Evolutionary conservation across 352 stramenopile genomes (phyloP), one percentile per base, ranked within the genome.

Genomic region (Blastocystis sp.): DNA sequence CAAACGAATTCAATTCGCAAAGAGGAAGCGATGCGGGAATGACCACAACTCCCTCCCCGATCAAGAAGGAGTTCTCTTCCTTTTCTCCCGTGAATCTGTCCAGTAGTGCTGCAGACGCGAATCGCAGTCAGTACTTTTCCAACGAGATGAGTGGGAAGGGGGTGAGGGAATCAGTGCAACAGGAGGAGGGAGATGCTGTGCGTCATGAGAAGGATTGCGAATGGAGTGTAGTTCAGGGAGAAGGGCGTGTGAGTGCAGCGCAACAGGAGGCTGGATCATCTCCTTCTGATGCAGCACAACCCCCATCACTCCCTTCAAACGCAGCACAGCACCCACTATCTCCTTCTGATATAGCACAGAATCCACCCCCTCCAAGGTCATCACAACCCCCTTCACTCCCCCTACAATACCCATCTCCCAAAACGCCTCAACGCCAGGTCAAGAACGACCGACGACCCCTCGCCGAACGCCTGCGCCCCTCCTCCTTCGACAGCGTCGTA

Each of bases 401-500:
- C 50, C 41, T 2, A 59, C n/a, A 67, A 39, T 12, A 35, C 16
- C 45, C 45, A 21, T 35, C 10, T 81, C 39, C 41, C 35, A 50
- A 39, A 3, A 59, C 6, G 16, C 26, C 41, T n/a, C 41, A 26
- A 26, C 26, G 74, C 16, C 24, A 41, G 45, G 35, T 61, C 3
- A 26, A 24, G 29, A 85, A 67, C 9, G 74, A 85, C 35, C 50
- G 74, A 66, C 13, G 29, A 13, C 94, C 94, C 55, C 91, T 96
- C 26, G 94, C 94, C 0, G 94, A 96, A 76, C 92, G 93, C 69
- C 94, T 96, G 92, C 91, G 94, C 33, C 94, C 94, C 10, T 92
- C 76, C 16, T 76, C 90, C 19, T 82, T 96, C 62, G 90, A 94
- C 1, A 92, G 95, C 29, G 76, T 95, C 10, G 91, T 95, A 0